Evolutionary conservation across 2,329 filamentous ascomycete species (phyloP).

Genomic region (Sporothrix dimorphospora): DNA sequence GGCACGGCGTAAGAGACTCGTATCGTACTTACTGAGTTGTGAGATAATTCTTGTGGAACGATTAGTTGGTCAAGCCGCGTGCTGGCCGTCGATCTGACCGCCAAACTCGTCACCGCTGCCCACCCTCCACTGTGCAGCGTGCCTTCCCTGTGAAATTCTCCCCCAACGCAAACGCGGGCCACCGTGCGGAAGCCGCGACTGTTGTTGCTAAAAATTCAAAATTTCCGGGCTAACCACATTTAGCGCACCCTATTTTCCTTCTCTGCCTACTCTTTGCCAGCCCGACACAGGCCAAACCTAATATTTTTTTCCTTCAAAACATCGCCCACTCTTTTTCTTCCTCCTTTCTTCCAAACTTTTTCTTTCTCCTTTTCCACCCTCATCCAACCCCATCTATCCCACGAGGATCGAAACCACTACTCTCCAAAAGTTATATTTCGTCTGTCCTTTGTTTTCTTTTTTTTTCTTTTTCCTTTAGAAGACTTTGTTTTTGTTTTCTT

Average conservation of each 20-base stretch:
- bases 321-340: slow-evolving; percentile 31
- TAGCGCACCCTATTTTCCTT: slow-evolving; percentile 19
- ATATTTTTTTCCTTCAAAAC: slow-evolving; percentile 33
- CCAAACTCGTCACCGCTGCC: slow-evolving; percentile 18
- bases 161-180: not conserved
- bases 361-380: slow-evolving; percentile 34
- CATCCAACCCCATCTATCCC: slow-evolving; percentile 34
- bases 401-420: slow-evolving; percentile 39
- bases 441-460: slow-evolving; percentile 40
- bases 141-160: not conserved
- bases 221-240: slow-evolving; percentile 23
- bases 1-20: not conserved
- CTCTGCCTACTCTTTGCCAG: not conserved
- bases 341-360: slow-evolving; percentile 33
- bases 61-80: slow-evolving; percentile 4
- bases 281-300: slow-evolving; percentile 34
- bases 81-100: slow-evolving; percentile 13
- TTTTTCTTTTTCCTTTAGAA: slow-evolving; percentile 51
- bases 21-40: not conserved
- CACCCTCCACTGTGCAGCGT: not conserved
- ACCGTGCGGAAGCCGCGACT: slow-evolving; percentile 11
- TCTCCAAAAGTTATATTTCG: slow-evolving; percentile 35
- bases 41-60: slow-evolving; percentile 9
- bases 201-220: slow-evolving; percentile 18
- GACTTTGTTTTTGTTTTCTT: slow-evolving; percentile 48